Evolutionary conservation across 495 filamentous ascomycete species (phyloP).

Genomic region (Penicillium verhagenii): DNA sequence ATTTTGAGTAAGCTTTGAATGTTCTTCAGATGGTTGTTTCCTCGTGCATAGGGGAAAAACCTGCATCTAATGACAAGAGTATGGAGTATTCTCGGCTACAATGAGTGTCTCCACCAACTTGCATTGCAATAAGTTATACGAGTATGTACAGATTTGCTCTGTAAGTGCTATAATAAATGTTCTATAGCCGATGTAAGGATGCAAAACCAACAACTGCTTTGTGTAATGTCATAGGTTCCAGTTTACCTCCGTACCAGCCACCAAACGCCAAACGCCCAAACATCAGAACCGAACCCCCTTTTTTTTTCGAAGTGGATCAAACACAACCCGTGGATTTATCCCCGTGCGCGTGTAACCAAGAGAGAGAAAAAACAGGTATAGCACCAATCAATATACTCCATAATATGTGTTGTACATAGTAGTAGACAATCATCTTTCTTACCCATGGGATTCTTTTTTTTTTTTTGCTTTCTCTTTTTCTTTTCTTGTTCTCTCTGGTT

Average conservation of each 20-base stretch:
- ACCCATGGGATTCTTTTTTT: no score
- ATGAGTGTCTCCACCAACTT: conserved; percentile 7
- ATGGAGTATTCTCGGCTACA: background rate
- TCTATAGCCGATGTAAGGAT: no score
- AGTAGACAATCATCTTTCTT: no score
- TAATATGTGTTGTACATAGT: no score
- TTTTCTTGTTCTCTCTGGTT: background rate
- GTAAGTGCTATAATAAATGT: no score
- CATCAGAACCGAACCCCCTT: background rate
- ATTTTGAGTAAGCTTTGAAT: background rate
- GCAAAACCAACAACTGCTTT: no score
- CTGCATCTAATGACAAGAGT: background rate
- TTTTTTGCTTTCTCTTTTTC: no score
- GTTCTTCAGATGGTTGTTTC: background rate
- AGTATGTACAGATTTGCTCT: no score
- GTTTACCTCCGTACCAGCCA: background rate
- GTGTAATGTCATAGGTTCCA: background rate
- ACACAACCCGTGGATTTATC: background rate
- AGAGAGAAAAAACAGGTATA: background rate
- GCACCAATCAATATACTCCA: no score
- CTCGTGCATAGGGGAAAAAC: background rate
- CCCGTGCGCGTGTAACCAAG: background rate
- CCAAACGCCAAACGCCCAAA: background rate
- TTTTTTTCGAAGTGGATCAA: background rate
- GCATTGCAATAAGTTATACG: background rate